These are phyloP conservation scores for Phytophthora hybrid DNA, from an alignment of 352 stramenopile species.

Conservation along the genomic window DNA sequence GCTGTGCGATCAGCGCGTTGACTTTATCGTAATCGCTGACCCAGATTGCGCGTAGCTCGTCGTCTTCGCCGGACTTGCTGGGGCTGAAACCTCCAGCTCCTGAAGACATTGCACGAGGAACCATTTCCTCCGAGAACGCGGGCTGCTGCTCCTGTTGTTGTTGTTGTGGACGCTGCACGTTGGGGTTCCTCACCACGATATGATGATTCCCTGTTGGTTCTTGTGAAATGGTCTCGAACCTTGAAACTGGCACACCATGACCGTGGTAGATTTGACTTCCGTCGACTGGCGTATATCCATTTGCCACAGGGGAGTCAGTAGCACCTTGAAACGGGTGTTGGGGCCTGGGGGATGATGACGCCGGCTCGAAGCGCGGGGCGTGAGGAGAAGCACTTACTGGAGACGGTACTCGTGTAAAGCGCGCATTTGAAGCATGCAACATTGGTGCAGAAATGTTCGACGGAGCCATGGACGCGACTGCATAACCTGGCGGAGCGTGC, in stretches of 20 bases:
- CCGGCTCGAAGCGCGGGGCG: slow-evolving; percentile 19
- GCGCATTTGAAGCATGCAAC: slow-evolving; percentile 10
- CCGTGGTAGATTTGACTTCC: slow-evolving; percentile 25
- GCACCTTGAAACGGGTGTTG: slow-evolving; percentile 14
- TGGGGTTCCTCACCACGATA: slow-evolving; percentile 34
- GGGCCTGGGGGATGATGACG: slow-evolving; percentile 5
- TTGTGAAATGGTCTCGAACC: slow-evolving; percentile 39
- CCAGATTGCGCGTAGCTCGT: slow-evolving; percentile 47
- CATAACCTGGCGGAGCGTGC: slow-evolving; percentile 25
- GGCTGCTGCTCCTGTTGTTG: slow-evolving; percentile 21
- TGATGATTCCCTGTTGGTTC: slow-evolving; percentile 28
- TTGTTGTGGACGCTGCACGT: slow-evolving; percentile 17
- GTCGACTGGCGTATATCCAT: slow-evolving; percentile 15
- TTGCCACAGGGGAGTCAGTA: slow-evolving; percentile 10
- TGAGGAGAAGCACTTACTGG: slow-evolving; percentile 24
- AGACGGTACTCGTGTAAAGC: slow-evolving; percentile 24
- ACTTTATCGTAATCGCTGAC: slow-evolving; percentile 49
- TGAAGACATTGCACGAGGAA: slow-evolving; percentile 18
- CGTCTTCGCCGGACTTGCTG: slow-evolving; percentile 34
- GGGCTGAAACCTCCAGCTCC: slow-evolving; percentile 19
- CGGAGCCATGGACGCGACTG: slow-evolving; percentile 21
- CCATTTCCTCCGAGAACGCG: slow-evolving; percentile 30
- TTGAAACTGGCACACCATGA: slow-evolving; percentile 12
- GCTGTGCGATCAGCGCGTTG: slow-evolving; percentile 44
- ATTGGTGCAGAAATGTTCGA: slow-evolving; percentile 23